phyloP scores from a whole-genome alignment of 1,284 basidiomycete species.

The Sporisorium graminicola region DNA sequence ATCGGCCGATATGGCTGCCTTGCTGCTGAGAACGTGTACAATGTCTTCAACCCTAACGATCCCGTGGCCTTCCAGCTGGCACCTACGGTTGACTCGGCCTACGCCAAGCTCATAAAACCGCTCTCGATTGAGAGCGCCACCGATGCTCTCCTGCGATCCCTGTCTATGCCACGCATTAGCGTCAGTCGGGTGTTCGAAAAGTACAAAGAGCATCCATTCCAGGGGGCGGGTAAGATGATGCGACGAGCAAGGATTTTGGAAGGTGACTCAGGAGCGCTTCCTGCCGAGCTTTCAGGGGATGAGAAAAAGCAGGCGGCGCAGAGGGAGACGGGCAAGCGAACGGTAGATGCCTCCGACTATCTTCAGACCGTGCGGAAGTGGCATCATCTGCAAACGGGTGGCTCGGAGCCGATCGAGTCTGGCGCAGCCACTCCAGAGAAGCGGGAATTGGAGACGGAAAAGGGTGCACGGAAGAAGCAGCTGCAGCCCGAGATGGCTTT shows the following conservation, averaged over 20 bases:
- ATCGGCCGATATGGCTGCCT: constrained; percentile 74
- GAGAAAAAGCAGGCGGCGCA: constrained; percentile 16
- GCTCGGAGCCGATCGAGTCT: background rate
- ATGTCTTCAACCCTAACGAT: constrained; percentile 70
- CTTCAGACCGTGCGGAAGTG: constrained; percentile 44
- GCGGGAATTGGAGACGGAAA: constrained; percentile 16
- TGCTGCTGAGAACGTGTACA: constrained; percentile 73
- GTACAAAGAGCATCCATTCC: constrained; percentile 47
- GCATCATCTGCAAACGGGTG: constrained; percentile 25
- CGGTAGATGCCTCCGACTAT: constrained; percentile 35
- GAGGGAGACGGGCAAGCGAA: constrained; percentile 19
- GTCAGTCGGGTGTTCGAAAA: constrained; percentile 67
- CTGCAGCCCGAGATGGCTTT: constrained; percentile 28
- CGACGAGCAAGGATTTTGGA: constrained; percentile 22
- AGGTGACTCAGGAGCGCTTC: constrained; percentile 7
- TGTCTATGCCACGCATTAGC: constrained; percentile 63
- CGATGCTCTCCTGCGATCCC: constrained; percentile 61
- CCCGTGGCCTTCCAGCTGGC: constrained; percentile 70
- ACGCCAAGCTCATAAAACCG: constrained; percentile 69
- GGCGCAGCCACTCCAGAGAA: constrained; percentile 1
- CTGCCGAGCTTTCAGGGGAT: constrained; percentile 12
- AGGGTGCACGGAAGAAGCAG: constrained; percentile 23
- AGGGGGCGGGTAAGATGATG: constrained; percentile 41
- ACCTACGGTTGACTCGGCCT: constrained; percentile 68
- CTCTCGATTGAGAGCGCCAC: constrained; percentile 68